These are phyloP conservation scores for Schizopora paradoxa DNA, from an alignment of 1,284 basidiomycete species.

Conservation along the genomic window DNA sequence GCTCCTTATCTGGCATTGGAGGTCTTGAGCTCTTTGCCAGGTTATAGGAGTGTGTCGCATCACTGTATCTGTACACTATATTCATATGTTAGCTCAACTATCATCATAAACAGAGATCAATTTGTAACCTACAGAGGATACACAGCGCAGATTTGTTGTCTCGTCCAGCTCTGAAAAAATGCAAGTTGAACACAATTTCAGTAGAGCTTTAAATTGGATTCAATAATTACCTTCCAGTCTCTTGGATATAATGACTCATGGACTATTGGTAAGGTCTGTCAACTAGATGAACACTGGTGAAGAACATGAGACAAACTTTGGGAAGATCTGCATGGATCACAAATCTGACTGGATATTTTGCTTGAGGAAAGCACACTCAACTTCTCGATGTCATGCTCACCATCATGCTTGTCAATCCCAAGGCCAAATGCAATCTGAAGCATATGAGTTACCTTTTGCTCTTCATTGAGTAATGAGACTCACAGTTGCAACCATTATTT, in stretches of 20 bases:
- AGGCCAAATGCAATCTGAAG: slow-evolving; percentile 6
- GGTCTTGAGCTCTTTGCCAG: neutral
- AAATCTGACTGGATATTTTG: slow-evolving; percentile 6
- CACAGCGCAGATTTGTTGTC: slow-evolving; percentile 3
- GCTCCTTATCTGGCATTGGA: neutral
- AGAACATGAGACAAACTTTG: neutral
- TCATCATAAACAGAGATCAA: neutral
- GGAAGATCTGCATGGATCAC: slow-evolving; percentile 2
- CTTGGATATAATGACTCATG: slow-evolving; percentile 4
- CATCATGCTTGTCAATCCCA: slow-evolving; percentile 8
- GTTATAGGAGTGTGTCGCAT: neutral
- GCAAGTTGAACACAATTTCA: neutral
- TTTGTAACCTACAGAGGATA: neutral
- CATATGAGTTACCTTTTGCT: neutral
- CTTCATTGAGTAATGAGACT: neutral
- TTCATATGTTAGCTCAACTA: neutral
- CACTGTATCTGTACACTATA: slow-evolving; percentile 2
- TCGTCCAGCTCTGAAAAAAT: slow-evolving; percentile 1
- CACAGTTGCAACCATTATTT: slow-evolving; percentile 3
- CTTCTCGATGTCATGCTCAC: neutral
- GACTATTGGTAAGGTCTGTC: neutral
- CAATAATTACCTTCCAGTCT: slow-evolving; percentile 3
- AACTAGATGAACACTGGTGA: neutral
- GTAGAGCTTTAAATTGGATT: neutral
- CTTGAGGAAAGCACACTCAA: neutral